phyloP scores from a whole-genome alignment of 306 rosid genomes.

The Senna siamea region DNA sequence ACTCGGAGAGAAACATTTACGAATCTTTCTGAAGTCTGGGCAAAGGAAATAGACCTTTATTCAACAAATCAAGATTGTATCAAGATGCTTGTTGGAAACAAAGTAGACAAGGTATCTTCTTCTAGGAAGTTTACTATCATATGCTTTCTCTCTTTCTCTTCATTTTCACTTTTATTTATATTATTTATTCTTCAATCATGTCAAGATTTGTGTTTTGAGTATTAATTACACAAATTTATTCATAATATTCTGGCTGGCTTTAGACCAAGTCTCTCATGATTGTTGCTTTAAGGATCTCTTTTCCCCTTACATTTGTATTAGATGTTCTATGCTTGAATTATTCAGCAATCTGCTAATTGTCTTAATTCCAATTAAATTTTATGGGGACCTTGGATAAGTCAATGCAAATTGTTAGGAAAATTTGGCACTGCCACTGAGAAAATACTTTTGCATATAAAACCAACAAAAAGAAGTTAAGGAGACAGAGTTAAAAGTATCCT shows the following conservation, averaged over 20 bases:
- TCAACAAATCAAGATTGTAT: constrained; percentile 97
- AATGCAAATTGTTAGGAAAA: constrained; percentile 12
- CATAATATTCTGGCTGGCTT: not conserved
- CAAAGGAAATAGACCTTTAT: constrained; percentile 92
- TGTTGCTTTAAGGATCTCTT: not conserved
- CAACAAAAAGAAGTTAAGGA: constrained; percentile 4
- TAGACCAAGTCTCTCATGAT: not conserved
- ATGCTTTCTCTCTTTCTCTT: constrained; percentile 9
- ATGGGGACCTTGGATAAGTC: constrained; percentile 26
- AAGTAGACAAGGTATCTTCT: constrained; percentile 85
- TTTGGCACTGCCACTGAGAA: not conserved
- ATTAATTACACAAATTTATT: not conserved
- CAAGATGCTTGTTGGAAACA: constrained; percentile 99
- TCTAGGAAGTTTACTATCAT: constrained; percentile 20
- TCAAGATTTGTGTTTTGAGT: not conserved
- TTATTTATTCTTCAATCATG: not conserved
- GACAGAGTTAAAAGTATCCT: not conserved
- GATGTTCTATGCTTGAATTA: constrained; percentile 31
- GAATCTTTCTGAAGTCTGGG: constrained; percentile 90
- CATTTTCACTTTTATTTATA: not conserved
- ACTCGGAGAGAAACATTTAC: constrained; percentile 94
- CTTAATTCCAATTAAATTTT: constrained; percentile 9
- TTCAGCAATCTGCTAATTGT: not conserved
- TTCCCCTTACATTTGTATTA: not conserved
- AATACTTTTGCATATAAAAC: not conserved